A percentile compares a stretch with the other conserved stretches of the same genome.
These are phyloP conservation scores for Cicer cuneatum DNA, from an alignment of 306 rosid genomes.

Conservation along the genomic window DNA sequence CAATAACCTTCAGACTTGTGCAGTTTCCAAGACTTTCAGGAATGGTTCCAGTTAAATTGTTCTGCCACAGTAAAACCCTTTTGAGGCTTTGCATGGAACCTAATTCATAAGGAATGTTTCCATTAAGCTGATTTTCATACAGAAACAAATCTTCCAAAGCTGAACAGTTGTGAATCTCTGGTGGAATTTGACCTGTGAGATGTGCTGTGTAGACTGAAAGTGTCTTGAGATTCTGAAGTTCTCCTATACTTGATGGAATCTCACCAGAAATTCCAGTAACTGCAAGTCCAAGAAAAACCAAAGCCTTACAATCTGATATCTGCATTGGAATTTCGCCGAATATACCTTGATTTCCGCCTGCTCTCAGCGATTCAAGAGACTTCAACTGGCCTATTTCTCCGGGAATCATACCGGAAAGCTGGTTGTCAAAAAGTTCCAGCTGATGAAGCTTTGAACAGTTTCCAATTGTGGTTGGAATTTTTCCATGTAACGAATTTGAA, in stretches of 20 bases:
- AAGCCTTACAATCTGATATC: constrained; percentile 72
- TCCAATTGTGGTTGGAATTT: constrained; percentile 72
- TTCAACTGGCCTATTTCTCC: constrained; percentile 68
- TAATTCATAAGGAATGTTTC: constrained; percentile 70
- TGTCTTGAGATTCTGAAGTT: constrained; percentile 71
- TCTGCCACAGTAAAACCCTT: constrained; percentile 82
- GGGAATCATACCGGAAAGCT: constrained; percentile 77
- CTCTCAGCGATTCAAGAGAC: constrained; percentile 65
- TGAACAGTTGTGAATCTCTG: constrained; percentile 78
- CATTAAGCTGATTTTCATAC: constrained; percentile 82
- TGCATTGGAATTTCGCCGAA: constrained; percentile 82
- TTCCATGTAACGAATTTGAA: constrained; percentile 71
- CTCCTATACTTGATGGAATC: constrained; percentile 80
- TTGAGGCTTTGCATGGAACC: constrained; percentile 68
- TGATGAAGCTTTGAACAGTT: constrained; percentile 78
- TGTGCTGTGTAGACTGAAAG: constrained; percentile 85
- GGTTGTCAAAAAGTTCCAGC: constrained; percentile 79
- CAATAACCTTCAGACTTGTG: constrained; percentile 67
- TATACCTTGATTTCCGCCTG: constrained; percentile 84
- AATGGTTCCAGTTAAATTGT: constrained; percentile 71
- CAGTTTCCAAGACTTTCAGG: constrained; percentile 78
- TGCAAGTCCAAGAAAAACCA: constrained; percentile 80
- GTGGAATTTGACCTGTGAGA: constrained; percentile 80
- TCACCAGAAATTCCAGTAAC: constrained; percentile 81
- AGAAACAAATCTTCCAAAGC: constrained; percentile 79